Evolutionary conservation across 2,329 filamentous ascomycete genomes (phyloP), one percentile per base, ranked within the genome.

Genomic region (Dothideomycetes sp.): DNA sequence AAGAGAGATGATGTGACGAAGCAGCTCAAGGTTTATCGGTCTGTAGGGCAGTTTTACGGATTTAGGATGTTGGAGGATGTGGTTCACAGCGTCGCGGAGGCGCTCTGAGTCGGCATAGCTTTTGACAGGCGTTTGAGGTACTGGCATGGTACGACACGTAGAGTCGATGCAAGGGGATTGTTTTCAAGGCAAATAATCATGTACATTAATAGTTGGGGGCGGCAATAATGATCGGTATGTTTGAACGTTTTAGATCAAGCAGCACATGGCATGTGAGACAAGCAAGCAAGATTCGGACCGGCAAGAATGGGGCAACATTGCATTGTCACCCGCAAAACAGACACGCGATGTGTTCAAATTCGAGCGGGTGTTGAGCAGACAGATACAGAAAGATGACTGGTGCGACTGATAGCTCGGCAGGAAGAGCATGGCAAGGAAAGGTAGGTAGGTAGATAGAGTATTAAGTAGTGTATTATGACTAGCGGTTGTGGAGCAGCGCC

Each of bases 31-130:
- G 82, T 94, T 4, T 80, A 86, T 62, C 71, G 69, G 50, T 78
- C 74, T 39, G 88, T 94, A 34, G 84, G 84, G 6, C 72, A 68
- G 52, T 87, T 79, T 57, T 94, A 91, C 64, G 80, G 78, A 4
- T 66, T 96, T 57, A 76, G 76, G 56, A 88, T 96, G 82, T 62
- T 98, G 59, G 75, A 73, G 46, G 78, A 72, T 48, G 82, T 93
- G 34, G 81, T 89, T 3, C 44, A 49, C 27, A 41, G 43, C 17
- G 49, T 51, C 5, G 27, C 20, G n/a, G 42, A 23, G 2, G 19
- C 12, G 31, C 24, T 44, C 8, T 44, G 20, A 24, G 7, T 7
- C 22, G 22, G 22, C 22, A 24, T 24, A 24, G 12, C 7, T 11
- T 7, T 11, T 24, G 7, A 11, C 22, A 24, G 22, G 22, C 22